These are phyloP conservation scores for Cystobasidium tubakii DNA, from an alignment of 768 basidiomycete genomes.

Conservation along the genomic window DNA sequence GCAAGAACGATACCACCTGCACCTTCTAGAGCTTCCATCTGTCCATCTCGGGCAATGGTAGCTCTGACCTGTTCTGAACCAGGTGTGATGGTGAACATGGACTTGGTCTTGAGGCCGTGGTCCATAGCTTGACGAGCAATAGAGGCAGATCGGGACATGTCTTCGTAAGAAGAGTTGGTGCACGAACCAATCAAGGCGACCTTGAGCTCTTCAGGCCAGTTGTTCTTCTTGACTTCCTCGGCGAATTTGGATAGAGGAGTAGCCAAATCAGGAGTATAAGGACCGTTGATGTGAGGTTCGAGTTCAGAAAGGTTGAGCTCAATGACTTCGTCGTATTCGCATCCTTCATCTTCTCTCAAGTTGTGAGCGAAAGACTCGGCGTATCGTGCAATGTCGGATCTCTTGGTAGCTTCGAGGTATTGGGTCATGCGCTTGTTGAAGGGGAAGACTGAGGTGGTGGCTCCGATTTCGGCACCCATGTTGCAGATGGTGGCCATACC, in stretches of 20 bases:
- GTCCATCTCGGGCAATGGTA: constrained; percentile 92
- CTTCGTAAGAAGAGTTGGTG: constrained; percentile 99
- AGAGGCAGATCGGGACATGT: constrained; percentile 94
- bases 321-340: constrained; percentile 88
- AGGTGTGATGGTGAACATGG: constrained; percentile 95
- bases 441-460: constrained; percentile 97
- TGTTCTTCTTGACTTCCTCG: constrained; percentile 81
- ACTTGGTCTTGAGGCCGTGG: constrained; percentile 82
- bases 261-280: constrained; percentile 99
- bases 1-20: constrained; percentile 90
- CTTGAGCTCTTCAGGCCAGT: constrained; percentile 94
- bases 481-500: constrained; percentile 99
- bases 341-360: constrained; percentile 74
- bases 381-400: constrained; percentile 75
- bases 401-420: constrained; percentile 93
- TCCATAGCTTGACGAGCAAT: constrained; percentile 81
- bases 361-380: constrained; percentile 85
- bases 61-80: constrained; percentile 98
- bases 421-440: constrained; percentile 90
- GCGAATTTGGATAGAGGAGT: constrained; percentile 97
- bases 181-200: constrained; percentile 97
- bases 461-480: constrained; percentile 99
- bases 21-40: constrained; percentile 76
- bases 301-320: constrained; percentile 95
- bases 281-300: constrained; percentile 98